A percentile compares a stretch with the other conserved stretches of the same genome.
Evolutionary conservation across 2,329 filamentous ascomycete genomes (phyloP).

Genomic region (Diaporthe longicolla): DNA sequence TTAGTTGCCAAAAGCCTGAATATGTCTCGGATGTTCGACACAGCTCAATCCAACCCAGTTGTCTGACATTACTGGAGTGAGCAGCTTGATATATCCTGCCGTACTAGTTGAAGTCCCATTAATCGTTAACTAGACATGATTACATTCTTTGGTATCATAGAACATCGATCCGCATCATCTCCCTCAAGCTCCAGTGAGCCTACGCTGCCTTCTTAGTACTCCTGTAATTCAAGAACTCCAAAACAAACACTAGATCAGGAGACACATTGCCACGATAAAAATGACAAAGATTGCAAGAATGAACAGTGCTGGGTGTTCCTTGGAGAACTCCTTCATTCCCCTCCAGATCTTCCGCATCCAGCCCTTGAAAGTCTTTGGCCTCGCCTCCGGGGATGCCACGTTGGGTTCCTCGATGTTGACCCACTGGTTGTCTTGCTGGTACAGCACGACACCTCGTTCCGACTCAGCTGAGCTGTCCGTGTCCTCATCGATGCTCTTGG

Average conservation of each 20-base stretch:
- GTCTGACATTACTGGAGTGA: too few relatives aligned
- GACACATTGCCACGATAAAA: slow-evolving; percentile 32
- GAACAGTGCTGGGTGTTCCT: slow-evolving; percentile 33
- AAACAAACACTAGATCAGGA: slow-evolving; percentile 23
- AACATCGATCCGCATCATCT: neutral
- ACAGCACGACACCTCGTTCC: slow-evolving; percentile 27
- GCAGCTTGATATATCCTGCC: neutral
- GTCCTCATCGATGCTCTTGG: slow-evolving; percentile 10
- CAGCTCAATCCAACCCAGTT: neutral
- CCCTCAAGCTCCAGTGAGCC: neutral
- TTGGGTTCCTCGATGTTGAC: neutral
- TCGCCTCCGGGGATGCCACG: neutral
- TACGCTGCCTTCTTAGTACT: neutral
- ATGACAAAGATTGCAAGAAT: slow-evolving; percentile 30
- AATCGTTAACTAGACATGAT: neutral
- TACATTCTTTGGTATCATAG: slow-evolving; percentile 24
- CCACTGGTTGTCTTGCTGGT: slow-evolving; percentile 32
- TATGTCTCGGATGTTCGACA: neutral
- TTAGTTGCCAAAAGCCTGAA: too few relatives aligned
- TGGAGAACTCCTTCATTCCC: slow-evolving; percentile 10
- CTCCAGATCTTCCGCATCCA: slow-evolving; percentile 30
- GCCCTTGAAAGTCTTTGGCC: slow-evolving; percentile 14
- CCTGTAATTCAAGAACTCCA: neutral
- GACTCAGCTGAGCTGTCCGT: slow-evolving; percentile 21
- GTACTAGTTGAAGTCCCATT: neutral